These are phyloP conservation scores for Chondrus crispus DNA, from an alignment of 23 red algal genomes.

Conservation along the genomic window DNA sequence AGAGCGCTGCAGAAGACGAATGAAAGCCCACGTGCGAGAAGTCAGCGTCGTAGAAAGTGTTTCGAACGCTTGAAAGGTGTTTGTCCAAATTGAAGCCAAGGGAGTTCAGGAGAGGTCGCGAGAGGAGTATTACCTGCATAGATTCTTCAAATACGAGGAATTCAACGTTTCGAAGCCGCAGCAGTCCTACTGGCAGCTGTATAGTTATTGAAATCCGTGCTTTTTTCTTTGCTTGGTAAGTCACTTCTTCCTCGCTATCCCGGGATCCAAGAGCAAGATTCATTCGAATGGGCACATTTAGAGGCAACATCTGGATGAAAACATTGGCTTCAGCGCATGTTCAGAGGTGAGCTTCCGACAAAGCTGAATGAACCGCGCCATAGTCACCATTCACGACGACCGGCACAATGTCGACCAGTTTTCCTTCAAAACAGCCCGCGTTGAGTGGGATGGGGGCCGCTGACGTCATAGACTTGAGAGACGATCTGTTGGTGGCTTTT, in stretches of 20 bases:
- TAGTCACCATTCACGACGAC: background rate
- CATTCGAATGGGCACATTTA: background rate
- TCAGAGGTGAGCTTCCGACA: background rate
- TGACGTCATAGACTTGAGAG: no score
- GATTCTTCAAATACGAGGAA: background rate
- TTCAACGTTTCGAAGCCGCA: background rate
- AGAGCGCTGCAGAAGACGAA: no score
- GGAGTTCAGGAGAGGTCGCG: background rate
- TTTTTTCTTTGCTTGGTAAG: background rate
- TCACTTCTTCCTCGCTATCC: background rate
- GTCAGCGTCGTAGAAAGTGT: background rate
- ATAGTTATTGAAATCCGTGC: background rate
- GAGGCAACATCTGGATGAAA: background rate
- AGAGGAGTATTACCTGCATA: background rate
- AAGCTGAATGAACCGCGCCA: background rate
- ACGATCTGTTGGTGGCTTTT: no score
- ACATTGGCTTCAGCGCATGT: background rate
- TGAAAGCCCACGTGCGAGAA: background rate
- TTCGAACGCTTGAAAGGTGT: background rate
- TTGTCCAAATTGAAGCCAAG: background rate
- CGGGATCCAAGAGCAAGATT: background rate
- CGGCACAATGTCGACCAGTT: no score
- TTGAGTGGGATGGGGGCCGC: no score
- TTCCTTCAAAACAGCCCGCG: no score
- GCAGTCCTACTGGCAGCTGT: background rate